These are phyloP conservation scores for Tylopilus felleus DNA, from an alignment of 768 basidiomycete genomes.

Conservation along the genomic window DNA sequence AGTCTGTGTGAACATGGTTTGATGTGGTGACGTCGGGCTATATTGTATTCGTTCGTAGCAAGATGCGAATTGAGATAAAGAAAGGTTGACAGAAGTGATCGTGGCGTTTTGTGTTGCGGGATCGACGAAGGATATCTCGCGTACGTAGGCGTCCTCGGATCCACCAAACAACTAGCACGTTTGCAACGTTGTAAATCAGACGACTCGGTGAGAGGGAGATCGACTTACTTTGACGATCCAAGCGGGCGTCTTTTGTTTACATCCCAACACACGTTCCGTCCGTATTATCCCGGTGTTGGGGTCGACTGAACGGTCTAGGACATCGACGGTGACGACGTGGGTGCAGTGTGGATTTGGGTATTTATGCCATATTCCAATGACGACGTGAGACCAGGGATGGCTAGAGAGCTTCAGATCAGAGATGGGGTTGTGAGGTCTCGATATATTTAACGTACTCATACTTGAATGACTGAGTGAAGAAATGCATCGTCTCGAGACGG, in stretches of 20 bases:
- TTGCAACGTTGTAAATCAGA: not conserved
- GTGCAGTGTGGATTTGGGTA: constrained; percentile 93
- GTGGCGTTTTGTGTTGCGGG: constrained; percentile 76
- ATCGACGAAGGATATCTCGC: constrained; percentile 92
- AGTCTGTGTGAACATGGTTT: constrained; percentile 82
- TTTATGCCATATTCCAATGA: constrained; percentile 93
- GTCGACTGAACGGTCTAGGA: constrained; percentile 80
- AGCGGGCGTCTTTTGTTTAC: constrained; percentile 85
- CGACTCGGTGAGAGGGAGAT: not conserved
- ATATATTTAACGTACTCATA: constrained; percentile 64
- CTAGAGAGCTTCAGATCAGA: constrained; percentile 38
- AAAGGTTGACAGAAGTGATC: constrained; percentile 90
- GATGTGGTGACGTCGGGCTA: constrained; percentile 56
- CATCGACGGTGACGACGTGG: constrained; percentile 85
- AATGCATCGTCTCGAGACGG: constrained; percentile 57
- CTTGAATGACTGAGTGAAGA: constrained; percentile 80
- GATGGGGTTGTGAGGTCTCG: not conserved
- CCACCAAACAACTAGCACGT: constrained; percentile 75
- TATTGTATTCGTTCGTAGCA: constrained; percentile 91
- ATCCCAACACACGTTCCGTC: constrained; percentile 86
- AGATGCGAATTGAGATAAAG: constrained; percentile 90
- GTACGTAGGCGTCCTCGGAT: constrained; percentile 90
- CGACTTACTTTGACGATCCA: constrained; percentile 89
- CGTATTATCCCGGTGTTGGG: constrained; percentile 83
- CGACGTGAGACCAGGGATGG: constrained; percentile 87